Conservation (phyloP, 495 filamentous ascomycete genomes). For the Aspergillus sclerotioniger region DNA sequence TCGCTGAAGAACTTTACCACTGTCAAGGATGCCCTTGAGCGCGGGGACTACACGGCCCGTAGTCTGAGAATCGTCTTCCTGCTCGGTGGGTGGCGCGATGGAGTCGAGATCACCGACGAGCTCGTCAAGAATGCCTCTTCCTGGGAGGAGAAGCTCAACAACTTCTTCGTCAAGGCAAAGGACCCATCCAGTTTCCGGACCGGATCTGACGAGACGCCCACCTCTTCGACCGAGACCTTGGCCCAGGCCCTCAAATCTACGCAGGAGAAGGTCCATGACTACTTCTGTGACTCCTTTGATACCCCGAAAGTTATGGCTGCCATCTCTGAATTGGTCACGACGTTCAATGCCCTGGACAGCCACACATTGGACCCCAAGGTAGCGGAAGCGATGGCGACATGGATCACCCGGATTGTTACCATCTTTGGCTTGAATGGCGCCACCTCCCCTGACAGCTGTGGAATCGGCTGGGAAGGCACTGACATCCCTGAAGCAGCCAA, state of each 20-base stretch:
- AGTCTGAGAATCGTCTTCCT: constrained; percentile 84
- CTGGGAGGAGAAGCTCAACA: constrained; percentile 83
- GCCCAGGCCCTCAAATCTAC: constrained; percentile 59
- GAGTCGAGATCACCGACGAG: constrained; percentile 85
- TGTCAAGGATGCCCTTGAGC: constrained; percentile 75
- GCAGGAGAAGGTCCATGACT: constrained; percentile 47
- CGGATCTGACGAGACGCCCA: constrained; percentile 28
- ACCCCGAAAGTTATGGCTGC: constrained; percentile 73
- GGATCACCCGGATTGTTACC: constrained; percentile 79
- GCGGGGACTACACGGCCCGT: constrained; percentile 76
- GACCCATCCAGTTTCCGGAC: constrained; percentile 42
- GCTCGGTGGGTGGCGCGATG: constrained; percentile 83
- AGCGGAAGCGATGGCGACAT: constrained; percentile 63
- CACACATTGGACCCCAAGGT: constrained; percentile 49
- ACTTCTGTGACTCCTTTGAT: constrained; percentile 85
- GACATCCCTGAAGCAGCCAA: constrained; percentile 59
- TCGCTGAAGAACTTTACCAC: constrained; percentile 97
- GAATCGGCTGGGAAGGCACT: constrained; percentile 82
- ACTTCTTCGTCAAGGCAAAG: constrained; percentile 82
- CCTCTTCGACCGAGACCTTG: constrained; percentile 43
- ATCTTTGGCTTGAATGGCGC: constrained; percentile 78
- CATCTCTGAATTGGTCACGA: constrained; percentile 71
- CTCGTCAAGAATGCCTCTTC: constrained; percentile 66
- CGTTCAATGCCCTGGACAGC: constrained; percentile 69
- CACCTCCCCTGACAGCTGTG: constrained; percentile 53